These are phyloP conservation scores for Carex cristatella DNA, from an alignment of 176 grass and related monocot genomes.

Conservation along the genomic window DNA sequence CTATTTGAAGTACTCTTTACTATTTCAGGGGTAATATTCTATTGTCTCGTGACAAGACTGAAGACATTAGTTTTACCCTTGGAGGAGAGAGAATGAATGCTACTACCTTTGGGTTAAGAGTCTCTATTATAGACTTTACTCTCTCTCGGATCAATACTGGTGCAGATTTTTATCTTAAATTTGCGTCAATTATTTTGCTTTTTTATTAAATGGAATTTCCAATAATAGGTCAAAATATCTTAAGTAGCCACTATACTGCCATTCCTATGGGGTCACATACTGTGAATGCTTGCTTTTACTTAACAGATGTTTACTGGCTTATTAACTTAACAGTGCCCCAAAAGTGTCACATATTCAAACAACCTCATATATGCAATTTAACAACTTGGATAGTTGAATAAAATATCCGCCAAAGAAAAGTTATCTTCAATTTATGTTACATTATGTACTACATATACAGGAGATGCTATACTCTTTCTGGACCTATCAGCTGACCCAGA, in stretches of 20 bases:
- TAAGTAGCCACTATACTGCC: not conserved
- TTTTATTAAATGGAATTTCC: not conserved
- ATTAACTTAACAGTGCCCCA: not conserved
- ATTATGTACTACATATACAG: constrained; percentile 35
- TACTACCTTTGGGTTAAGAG: constrained; percentile 54
- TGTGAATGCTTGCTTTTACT: not conserved
- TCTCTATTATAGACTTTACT: constrained; percentile 91
- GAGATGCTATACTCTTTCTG: constrained; percentile 68
- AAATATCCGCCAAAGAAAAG: not conserved
- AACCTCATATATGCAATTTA: not conserved
- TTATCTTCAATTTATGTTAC: constrained; percentile 15
- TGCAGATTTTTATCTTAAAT: constrained; percentile 16
- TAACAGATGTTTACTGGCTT: not conserved
- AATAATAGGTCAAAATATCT: constrained; percentile 2
- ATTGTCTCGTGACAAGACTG: constrained; percentile 52
- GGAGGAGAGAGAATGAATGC: constrained; percentile 50
- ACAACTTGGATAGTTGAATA: not conserved
- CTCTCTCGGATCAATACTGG: constrained; percentile 94
- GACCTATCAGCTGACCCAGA: constrained; percentile 79
- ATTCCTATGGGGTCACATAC: not conserved
- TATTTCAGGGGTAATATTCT: constrained; percentile 89
- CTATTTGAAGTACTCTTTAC: not conserved
- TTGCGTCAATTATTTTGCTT: not conserved
- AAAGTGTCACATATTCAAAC: not conserved
- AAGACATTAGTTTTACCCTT: constrained; percentile 42